Evolutionary conservation across 2,329 filamentous ascomycete genomes (phyloP), one percentile per base, ranked within the genome.

Genomic region (Furcasterigmium furcatum): DNA sequence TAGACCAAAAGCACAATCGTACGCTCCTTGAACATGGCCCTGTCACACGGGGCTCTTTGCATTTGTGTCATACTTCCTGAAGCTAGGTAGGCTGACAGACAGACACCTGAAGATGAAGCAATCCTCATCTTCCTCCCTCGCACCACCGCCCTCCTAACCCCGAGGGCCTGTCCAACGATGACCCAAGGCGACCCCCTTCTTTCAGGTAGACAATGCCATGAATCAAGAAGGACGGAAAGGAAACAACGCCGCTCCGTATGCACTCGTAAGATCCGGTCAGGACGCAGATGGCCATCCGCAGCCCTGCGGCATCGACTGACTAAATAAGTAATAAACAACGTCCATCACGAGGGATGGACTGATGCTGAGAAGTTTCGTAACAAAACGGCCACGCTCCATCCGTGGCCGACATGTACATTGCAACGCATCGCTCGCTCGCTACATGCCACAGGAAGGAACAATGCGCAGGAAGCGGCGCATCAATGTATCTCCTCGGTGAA

Each of bases 401-500:
- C 25, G 34, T 36, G 34, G 34, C 20, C 20, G 36, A n/a, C 36
- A 39, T 39, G 36, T 39, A 39, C 34, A 36, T 34, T 34, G 30
- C 34, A 18, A 18, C n/a, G 18, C n/a, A 18, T n/a, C n/a, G 19
- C 34, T 18, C 34, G 34, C 34, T 36, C 34, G 34, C 34, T 36
- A 36, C 18, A 36, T 36, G 34, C 34, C 34, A 18, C 34, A 18
- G 7, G 16, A 19, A 18, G n/a, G 2, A 36, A 36, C 30, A 16
- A 5, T 13, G 9, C 30, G 30, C 14, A 32, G 18, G 30, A 32
- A 32, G 30, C 14, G 30, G 18, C 14, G 12, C 30, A 13, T 35
- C 18, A 43, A 16, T 22, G 30, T 45, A 73, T 59, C 43, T 62
- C 54, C 56, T 73, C 70, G 19, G 63, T 66, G 52, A 73, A 73